Evolutionary conservation across 495 filamentous ascomycete genomes (phyloP), one percentile per base, ranked within the genome.

Genomic region (Pseudoneurospora amorphoporcata): DNA sequence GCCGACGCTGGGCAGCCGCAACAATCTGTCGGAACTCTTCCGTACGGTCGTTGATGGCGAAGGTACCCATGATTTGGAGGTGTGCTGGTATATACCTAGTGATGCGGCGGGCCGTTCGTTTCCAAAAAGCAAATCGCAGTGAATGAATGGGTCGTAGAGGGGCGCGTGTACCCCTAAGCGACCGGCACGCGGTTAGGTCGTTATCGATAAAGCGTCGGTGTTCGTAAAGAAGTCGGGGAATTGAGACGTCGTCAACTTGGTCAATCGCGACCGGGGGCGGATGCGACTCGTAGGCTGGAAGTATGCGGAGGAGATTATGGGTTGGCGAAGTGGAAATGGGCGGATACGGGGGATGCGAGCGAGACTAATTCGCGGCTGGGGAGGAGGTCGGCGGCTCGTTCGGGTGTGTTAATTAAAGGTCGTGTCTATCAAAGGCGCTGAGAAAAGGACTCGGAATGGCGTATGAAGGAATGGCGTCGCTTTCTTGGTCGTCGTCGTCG

Each of bases 31-130:
- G 91, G 84, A 99, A 99, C 84, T 99, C 95, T 79, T 86, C 86
- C 70, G 95, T 99, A 76, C 95, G 92, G 83, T 99, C 95, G 86
- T 99, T 96, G 82, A 98, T 97, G 58, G 93, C 94, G 19, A 82
- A 70, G 76, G 87, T 82, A 65, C 85, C 86, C 86, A 88, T 87
- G 19, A 68, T 76, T 76, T 78, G 73, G 35, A 40, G 69, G 12
- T 58, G 32, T 71, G 19, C 39, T 14, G 16, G 38, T 19, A 70
- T 40, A 19, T 17, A n/a, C n/a, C n/a, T n/a, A 37, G 29, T 29
- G 41, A 39, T n/a, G 43, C 58, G 71, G 3, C 3, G 53, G 32
- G 42, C 43, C 23, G 69, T 45, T 23, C 29, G 53, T 65, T 17
- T 65, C 53, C 6, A 65, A 69, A 69, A 19, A 69, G 35, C n/a